Conservation (phyloP, 1,284 basidiomycete species). For the Pterulicium gracile region DNA sequence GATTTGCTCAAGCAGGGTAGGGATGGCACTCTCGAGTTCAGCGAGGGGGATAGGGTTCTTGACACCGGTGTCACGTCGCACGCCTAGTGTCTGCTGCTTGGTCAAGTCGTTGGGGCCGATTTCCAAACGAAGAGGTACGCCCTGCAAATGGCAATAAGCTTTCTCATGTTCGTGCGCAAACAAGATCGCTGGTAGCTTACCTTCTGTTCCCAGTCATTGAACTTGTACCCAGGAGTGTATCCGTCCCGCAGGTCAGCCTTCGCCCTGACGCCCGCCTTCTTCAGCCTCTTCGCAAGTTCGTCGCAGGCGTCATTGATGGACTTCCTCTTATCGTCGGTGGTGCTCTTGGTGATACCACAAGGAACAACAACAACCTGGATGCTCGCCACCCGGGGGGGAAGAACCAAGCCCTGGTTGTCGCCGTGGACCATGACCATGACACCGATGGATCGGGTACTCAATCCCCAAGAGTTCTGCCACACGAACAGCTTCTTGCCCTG, state of each 20-base stretch:
- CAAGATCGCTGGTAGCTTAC: conserved; percentile 22
- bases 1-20: conserved; percentile 72
- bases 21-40: conserved; percentile 49
- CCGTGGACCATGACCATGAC: conserved; percentile 99
- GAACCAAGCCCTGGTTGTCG: conserved; percentile 93
- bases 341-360: conserved; percentile 82
- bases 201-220: conserved; percentile 99
- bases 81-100: conserved; percentile 75
- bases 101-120: conserved; percentile 91
- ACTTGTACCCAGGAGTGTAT: conserved; percentile 98
- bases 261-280: conserved; percentile 70
- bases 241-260: conserved; percentile 91
- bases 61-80: conserved; percentile 80
- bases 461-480: conserved; percentile 99
- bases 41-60: conserved; percentile 70
- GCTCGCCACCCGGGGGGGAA: conserved; percentile 91
- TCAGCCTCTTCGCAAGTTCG: conserved; percentile 61
- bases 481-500: conserved; percentile 75
- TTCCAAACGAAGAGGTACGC: conserved; percentile 94
- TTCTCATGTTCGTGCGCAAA: neutral
- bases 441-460: conserved; percentile 93
- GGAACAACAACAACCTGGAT: conserved; percentile 91
- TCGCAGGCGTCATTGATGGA: conserved; percentile 74
- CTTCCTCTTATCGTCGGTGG: conserved; percentile 59
- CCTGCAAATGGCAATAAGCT: no score